A percentile compares a stretch with the other conserved stretches of the same genome.
phyloP scores from a whole-genome alignment of 2,329 filamentous ascomycete species.

The Pseudogymnoascus sp. region DNA sequence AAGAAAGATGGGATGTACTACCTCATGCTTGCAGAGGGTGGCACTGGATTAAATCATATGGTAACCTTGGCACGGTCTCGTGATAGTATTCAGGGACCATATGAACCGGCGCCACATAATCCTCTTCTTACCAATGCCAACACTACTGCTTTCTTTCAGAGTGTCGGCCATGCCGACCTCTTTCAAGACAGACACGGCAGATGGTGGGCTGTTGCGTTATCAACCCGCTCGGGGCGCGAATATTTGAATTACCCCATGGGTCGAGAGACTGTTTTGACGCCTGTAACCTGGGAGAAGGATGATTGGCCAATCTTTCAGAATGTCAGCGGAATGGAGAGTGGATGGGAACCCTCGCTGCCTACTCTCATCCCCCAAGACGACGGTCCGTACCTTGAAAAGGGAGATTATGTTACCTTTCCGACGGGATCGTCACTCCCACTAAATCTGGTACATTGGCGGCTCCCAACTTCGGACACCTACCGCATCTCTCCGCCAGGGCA shows the following conservation, averaged over 20 bases:
- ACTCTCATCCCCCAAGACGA: too few species aligned
- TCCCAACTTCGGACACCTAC: too few species aligned
- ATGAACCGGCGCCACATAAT: slow-evolving; percentile 36
- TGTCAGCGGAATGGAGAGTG: neutral
- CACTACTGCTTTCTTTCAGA: slow-evolving; percentile 33
- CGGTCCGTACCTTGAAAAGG: too few species aligned
- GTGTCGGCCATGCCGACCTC: slow-evolving; percentile 18
- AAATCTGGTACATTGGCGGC: too few species aligned
- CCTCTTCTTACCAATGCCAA: slow-evolving; percentile 41
- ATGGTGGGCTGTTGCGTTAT: slow-evolving; percentile 17
- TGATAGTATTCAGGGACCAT: slow-evolving; percentile 35
- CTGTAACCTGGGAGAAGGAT: slow-evolving; percentile 25
- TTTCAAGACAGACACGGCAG: slow-evolving; percentile 33
- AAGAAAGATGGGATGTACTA: slow-evolving; percentile 45
- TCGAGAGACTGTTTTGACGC: slow-evolving; percentile 29
- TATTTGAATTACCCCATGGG: slow-evolving; percentile 24
- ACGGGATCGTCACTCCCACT: too few species aligned
- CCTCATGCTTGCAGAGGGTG: slow-evolving; percentile 46
- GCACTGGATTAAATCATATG: slow-evolving; percentile 43
- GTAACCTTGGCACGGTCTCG: slow-evolving; percentile 40
- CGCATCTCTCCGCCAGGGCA: too few species aligned
- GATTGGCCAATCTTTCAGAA: slow-evolving; percentile 32
- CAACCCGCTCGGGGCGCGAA: slow-evolving; percentile 16
- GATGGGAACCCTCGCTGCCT: too few species aligned
- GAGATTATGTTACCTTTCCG: too few species aligned